Evolutionary conservation across 495 filamentous ascomycete genomes (phyloP).

Genomic region (Daldinia loculata): DNA sequence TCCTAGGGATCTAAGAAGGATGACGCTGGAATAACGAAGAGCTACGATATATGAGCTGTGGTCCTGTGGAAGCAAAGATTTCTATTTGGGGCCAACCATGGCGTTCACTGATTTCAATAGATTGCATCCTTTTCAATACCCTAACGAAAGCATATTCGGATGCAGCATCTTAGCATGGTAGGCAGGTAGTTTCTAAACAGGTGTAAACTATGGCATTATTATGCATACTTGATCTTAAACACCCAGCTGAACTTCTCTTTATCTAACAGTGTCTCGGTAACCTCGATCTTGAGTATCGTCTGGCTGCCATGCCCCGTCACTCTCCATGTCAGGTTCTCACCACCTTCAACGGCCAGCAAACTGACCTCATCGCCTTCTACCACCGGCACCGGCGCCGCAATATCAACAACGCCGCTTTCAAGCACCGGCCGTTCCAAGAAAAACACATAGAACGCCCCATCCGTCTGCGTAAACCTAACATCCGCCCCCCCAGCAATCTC

Average conservation of each 20-base stretch:
- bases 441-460: conserved; percentile 63
- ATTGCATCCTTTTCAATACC: conserved; percentile 7
- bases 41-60: too few species aligned
- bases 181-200: not conserved
- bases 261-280: conserved; percentile 45
- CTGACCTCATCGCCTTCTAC: conserved; percentile 56
- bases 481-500: conserved; percentile 50
- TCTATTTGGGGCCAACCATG: not conserved
- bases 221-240: conserved; percentile 57
- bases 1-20: conserved; percentile 34
- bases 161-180: not conserved
- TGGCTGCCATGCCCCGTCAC: conserved; percentile 44
- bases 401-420: conserved; percentile 40
- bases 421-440: conserved; percentile 52
- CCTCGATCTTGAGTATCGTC: conserved; percentile 35
- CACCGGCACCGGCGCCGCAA: conserved; percentile 57
- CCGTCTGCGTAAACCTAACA: conserved; percentile 61
- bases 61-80: not conserved
- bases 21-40: conserved; percentile 24
- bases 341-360: conserved; percentile 55
- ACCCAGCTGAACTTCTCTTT: conserved; percentile 60
- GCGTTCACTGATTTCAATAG: conserved; percentile 8
- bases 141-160: not conserved
- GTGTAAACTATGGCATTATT: not conserved
- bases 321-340: conserved; percentile 46